Conservation (phyloP, 2,329 filamentous ascomycete species). For the Huntiella bhutanensis region DNA sequence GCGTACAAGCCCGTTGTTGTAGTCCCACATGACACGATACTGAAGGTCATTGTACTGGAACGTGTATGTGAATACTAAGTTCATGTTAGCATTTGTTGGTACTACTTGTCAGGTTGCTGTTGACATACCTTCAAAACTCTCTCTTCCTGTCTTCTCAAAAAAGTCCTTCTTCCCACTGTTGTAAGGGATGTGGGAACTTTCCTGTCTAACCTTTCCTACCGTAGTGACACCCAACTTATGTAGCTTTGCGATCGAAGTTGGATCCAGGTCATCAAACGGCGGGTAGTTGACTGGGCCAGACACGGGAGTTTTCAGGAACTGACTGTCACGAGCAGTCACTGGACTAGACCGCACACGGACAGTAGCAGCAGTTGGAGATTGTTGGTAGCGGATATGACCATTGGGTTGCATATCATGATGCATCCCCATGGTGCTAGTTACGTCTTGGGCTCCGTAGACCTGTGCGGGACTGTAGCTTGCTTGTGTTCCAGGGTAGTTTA, state of each 20-base stretch:
- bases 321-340: not conserved
- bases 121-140: conserved; percentile 64
- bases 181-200: conserved; percentile 68
- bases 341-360: too few relatives aligned
- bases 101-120: conserved; percentile 7
- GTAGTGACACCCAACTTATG: conserved; percentile 47
- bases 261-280: conserved; percentile 50
- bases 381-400: too few relatives aligned
- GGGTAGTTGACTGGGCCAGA: conserved; percentile 52
- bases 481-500: too few relatives aligned
- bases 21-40: conserved; percentile 88
- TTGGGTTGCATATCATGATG: too few relatives aligned
- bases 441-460: too few relatives aligned
- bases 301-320: conserved; percentile 8
- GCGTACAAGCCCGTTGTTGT: conserved; percentile 80
- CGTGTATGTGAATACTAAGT: conserved; percentile 61
- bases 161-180: conserved; percentile 89
- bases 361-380: too few relatives aligned
- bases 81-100: not conserved
- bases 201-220: conserved; percentile 40
- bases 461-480: too few relatives aligned
- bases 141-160: conserved; percentile 64
- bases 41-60: conserved; percentile 50
- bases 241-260: conserved; percentile 37
- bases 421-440: too few relatives aligned